Conservation (phyloP, 768 basidiomycete genomes). For the Kwoniella dendrophila region DNA sequence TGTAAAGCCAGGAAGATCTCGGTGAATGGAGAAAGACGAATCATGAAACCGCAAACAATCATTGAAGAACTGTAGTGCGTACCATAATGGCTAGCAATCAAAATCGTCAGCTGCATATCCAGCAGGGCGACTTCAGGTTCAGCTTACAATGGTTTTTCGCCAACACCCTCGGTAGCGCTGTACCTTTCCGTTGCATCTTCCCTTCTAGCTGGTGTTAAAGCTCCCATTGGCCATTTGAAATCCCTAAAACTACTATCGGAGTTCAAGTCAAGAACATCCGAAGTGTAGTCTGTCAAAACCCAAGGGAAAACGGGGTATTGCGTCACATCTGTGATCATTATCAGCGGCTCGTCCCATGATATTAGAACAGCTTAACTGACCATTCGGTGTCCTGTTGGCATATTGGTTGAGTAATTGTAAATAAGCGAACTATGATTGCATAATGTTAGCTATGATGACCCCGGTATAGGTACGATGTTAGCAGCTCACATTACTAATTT, state of each 20-base stretch:
- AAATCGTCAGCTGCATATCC: background rate
- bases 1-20: constrained; percentile 91
- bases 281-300: constrained; percentile 83
- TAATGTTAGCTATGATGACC: constrained; percentile 6
- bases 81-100: constrained; percentile 57
- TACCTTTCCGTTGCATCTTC: constrained; percentile 79
- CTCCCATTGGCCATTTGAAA: constrained; percentile 86
- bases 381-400: constrained; percentile 88
- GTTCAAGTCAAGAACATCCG: constrained; percentile 58
- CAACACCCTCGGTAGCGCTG: constrained; percentile 68
- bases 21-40: constrained; percentile 85
- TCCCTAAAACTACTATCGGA: constrained; percentile 58
- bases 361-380: constrained; percentile 25
- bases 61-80: constrained; percentile 96
- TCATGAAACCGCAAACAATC: constrained; percentile 94
- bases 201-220: constrained; percentile 70
- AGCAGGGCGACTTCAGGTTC: background rate
- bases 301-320: constrained; percentile 89
- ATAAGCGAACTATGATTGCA: constrained; percentile 71
- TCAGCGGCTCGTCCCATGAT: background rate
- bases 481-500: constrained; percentile 79
- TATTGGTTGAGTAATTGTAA: constrained; percentile 85
- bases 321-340: constrained; percentile 65
- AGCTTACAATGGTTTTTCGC: constrained; percentile 72
- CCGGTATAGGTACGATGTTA: background rate